Evolutionary conservation across 257 asterid genomes (phyloP), one percentile per base, ranked within the genome.

Genomic region (Plectranthus barbatus): DNA sequence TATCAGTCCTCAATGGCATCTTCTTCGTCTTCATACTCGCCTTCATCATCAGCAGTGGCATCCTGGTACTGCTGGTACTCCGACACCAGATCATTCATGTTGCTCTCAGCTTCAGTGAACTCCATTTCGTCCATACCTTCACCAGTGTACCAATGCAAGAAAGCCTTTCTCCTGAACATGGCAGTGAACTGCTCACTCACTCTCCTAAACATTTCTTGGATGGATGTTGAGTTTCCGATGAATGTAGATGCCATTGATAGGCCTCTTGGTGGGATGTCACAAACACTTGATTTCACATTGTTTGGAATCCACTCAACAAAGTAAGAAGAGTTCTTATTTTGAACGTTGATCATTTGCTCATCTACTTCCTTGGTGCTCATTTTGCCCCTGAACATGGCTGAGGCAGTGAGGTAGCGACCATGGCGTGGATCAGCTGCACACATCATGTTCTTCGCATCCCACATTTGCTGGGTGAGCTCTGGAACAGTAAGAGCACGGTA

Each of bases 391-490:
- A 88, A 88, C 96, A 88, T 88, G 70, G 96, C 96, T 1, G 96
- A 88, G 71, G 96, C 96, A 12, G 96, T 88, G 56, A 85, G 91
- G 73, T 88, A 88, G 3, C 96, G 94, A 1, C 94, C 96, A 23
- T 88, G 96, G 57, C 96, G 94, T 14, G 94, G 94, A 61, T 88
- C 94, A 36, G 96, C 94, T 48, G 94, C 94, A 60, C 96, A 88
- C 96, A 88, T 88, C 96, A 88, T 88, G 80, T 88, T 88, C 84
- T 88, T 88, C 66, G 96, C 69, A 48, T 88, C 96, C 95, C 96
- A 88, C 96, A 88, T 88, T 76, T 88, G 95, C 58, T 88, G 96
- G 52, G 95, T 88, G 7, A 88, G 85, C 76, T 88, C 96, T 1
- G 95, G 95, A 53, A 86, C 96, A 12, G 95, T 86, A 9, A 88